phyloP scores from a whole-genome alignment of 2,329 filamentous ascomycete species.

The Fusarium foetens region DNA sequence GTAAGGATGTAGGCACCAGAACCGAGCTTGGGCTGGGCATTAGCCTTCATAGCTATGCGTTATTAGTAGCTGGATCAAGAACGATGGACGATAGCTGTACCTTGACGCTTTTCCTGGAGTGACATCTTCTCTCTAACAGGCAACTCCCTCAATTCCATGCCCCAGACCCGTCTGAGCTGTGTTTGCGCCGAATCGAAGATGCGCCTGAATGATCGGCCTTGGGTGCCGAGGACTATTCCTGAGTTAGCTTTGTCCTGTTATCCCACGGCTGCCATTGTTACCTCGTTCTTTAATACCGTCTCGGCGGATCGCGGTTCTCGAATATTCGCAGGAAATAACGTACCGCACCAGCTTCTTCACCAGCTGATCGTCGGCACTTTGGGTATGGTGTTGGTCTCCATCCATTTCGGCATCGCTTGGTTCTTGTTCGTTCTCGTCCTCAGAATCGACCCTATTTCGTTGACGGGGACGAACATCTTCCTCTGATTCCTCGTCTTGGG shows the following conservation, averaged over 20 bases:
- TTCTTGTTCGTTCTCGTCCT: conserved; percentile 45
- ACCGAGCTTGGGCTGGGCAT: conserved; percentile 63
- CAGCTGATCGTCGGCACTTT: conserved; percentile 61
- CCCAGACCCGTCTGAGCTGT: conserved; percentile 77
- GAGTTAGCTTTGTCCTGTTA: conserved; percentile 8
- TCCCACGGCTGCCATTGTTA: conserved; percentile 40
- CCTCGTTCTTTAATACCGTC: conserved; percentile 73
- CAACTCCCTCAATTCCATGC: conserved; percentile 92
- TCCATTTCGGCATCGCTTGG: conserved; percentile 54
- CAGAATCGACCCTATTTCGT: conserved; percentile 46
- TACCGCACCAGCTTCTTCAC: conserved; percentile 76
- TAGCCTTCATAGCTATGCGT: conserved; percentile 54
- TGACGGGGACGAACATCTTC: conserved; percentile 48
- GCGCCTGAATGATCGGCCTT: conserved; percentile 75
- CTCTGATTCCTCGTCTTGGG: conserved; percentile 48
- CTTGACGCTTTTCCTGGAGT: conserved; percentile 79
- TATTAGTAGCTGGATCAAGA: background rate
- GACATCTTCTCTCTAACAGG: conserved; percentile 84
- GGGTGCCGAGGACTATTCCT: conserved; percentile 73
- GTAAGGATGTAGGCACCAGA: conserved; percentile 82
- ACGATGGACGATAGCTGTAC: conserved; percentile 52
- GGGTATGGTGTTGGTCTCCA: conserved; percentile 45
- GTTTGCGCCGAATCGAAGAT: conserved; percentile 83
- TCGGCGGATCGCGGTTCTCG: conserved; percentile 67
- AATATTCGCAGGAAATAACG: conserved; percentile 73